A percentile compares a stretch with the other conserved stretches of the same genome.
These are phyloP conservation scores for Stromatinia cepivora DNA, from an alignment of 2,329 filamentous ascomycete genomes.

Conservation along the genomic window DNA sequence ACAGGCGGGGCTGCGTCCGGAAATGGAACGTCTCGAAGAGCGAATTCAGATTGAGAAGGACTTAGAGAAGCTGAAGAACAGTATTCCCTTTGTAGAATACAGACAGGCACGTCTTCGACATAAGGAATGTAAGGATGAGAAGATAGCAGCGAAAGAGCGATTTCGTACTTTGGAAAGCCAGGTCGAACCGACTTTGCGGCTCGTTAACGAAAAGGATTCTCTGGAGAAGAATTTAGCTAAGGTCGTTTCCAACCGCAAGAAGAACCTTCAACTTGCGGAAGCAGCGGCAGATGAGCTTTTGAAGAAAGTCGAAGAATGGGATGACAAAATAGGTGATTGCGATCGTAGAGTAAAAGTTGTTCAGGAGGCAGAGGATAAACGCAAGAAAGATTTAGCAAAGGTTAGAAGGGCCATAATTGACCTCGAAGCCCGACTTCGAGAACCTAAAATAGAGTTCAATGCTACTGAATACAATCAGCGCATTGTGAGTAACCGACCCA, in stretches of 20 bases:
- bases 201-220: slow-evolving; percentile 66
- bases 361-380: slow-evolving; percentile 48
- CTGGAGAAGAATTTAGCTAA: slow-evolving; percentile 62
- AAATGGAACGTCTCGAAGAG: slow-evolving; percentile 81
- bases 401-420: slow-evolving; percentile 59
- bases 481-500: slow-evolving; percentile 56
- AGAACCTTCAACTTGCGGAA: slow-evolving; percentile 56
- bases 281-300: slow-evolving; percentile 47
- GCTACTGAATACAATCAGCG: slow-evolving; percentile 68
- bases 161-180: slow-evolving; percentile 60
- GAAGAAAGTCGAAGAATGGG: slow-evolving; percentile 45
- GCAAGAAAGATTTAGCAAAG: slow-evolving; percentile 52
- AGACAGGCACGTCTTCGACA: slow-evolving; percentile 52
- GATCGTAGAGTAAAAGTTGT: slow-evolving; percentile 52
- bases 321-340: slow-evolving; percentile 43
- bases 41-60: slow-evolving; percentile 66
- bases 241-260: slow-evolving; percentile 56
- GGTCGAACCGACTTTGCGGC: slow-evolving; percentile 66
- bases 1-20: slow-evolving; percentile 71
- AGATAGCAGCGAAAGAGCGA: slow-evolving; percentile 55
- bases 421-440: slow-evolving; percentile 63
- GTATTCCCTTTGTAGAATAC: slow-evolving; percentile 67
- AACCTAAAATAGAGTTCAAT: slow-evolving; percentile 67
- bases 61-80: slow-evolving; percentile 63
- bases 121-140: slow-evolving; percentile 54